Evolutionary conservation across 2,329 filamentous ascomycete genomes (phyloP).

Genomic region (Lasiodiplodia gonubiensis): DNA sequence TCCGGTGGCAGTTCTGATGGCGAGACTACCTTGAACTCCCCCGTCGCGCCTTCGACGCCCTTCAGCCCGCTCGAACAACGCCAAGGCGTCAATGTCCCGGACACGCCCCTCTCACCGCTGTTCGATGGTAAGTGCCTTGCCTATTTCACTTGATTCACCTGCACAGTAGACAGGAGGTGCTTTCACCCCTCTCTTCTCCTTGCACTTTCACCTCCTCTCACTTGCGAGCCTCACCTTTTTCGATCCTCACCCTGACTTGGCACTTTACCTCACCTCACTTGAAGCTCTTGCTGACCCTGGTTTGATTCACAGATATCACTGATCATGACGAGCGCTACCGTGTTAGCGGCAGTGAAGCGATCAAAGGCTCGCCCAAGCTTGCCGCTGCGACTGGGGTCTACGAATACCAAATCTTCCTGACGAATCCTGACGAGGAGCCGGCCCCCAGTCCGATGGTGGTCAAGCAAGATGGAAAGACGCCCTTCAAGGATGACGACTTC

Average conservation of each 20-base stretch:
- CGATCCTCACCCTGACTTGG: background rate
- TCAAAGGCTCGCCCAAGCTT: background rate
- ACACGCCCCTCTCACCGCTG: conserved; percentile 1
- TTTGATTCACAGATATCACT: background rate
- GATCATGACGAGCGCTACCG: background rate
- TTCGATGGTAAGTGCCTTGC: background rate
- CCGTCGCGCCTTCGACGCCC: background rate
- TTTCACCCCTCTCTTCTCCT: background rate
- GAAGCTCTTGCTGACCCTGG: background rate
- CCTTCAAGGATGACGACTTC: background rate
- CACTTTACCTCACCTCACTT: background rate
- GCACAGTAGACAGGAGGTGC: background rate
- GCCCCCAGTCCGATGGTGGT: background rate
- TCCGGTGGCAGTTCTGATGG: background rate
- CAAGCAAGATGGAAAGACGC: background rate
- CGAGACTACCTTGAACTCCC: background rate
- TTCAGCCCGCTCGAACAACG: background rate
- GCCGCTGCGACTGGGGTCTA: background rate
- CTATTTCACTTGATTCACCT: background rate
- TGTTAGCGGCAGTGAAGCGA: background rate
- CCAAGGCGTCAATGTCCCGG: background rate
- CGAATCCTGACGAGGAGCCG: background rate
- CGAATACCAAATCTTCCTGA: background rate
- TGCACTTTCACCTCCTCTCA: background rate
- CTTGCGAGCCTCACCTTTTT: background rate